These are phyloP conservation scores for Backusella sp. DNA, from an alignment of 192 early-diverging fungal species.

Conservation along the genomic window DNA sequence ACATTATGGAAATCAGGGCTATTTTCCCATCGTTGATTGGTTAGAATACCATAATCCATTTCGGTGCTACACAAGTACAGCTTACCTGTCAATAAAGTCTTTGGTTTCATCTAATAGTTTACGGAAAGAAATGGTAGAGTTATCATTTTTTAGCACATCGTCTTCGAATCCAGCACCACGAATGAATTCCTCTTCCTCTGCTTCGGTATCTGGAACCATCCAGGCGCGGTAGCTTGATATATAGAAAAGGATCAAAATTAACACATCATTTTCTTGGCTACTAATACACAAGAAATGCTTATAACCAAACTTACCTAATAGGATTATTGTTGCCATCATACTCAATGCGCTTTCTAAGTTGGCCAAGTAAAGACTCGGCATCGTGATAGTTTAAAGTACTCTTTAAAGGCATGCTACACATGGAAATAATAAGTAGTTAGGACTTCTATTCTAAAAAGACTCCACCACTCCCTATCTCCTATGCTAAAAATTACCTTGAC, in stretches of 20 bases:
- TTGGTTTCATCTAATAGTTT: constrained; percentile 83
- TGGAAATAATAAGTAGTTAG: neutral
- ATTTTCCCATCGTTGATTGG: neutral
- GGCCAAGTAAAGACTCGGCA: constrained; percentile 48
- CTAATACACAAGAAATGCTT: neutral
- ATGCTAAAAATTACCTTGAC: constrained; percentile 45
- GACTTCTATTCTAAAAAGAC: neutral
- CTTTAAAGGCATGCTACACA: constrained; percentile 61
- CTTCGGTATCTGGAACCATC: constrained; percentile 63
- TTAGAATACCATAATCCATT: constrained; percentile 23
- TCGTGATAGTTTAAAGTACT: constrained; percentile 61
- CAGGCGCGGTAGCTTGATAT: constrained; percentile 45
- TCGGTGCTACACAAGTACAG: neutral
- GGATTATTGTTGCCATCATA: constrained; percentile 34
- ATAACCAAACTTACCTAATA: constrained; percentile 18
- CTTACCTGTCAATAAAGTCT: constrained; percentile 83
- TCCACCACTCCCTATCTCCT: neutral
- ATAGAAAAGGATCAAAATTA: neutral
- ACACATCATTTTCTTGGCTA: neutral
- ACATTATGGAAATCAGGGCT: constrained; percentile 53
- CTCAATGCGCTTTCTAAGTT: constrained; percentile 58
- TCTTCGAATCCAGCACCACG: constrained; percentile 51
- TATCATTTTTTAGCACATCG: neutral
- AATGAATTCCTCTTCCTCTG: constrained; percentile 62
- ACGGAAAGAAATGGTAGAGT: constrained; percentile 47